A percentile compares a stretch with the other conserved stretches of the same genome.
phyloP scores from a whole-genome alignment of 2,329 filamentous ascomycete species.

The Apiospora marii region DNA sequence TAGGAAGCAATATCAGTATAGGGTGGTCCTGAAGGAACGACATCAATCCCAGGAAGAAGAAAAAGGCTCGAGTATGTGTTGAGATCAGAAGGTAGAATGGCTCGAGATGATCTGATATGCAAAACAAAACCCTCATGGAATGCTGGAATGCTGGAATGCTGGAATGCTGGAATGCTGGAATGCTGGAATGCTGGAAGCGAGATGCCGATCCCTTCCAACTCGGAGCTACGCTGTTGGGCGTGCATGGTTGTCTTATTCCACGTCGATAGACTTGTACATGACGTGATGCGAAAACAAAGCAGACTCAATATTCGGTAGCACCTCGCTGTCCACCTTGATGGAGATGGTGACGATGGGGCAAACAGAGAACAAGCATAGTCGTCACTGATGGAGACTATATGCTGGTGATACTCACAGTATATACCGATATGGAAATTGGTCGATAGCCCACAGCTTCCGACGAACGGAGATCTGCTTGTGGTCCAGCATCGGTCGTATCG shows the following conservation, averaged over 20 bases:
- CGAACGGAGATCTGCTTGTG: background rate
- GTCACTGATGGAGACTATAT: background rate
- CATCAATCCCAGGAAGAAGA: background rate
- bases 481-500: background rate
- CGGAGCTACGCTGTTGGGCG: background rate
- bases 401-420: conserved; percentile 2
- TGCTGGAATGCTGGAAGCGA: conserved; percentile 19
- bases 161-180: conserved; percentile 12
- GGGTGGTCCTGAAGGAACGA: background rate
- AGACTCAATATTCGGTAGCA: background rate
- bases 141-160: conserved; percentile 17
- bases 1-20: background rate
- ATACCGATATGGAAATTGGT: background rate
- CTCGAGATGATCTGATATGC: conserved; percentile 18
- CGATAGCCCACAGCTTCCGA: background rate
- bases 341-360: background rate
- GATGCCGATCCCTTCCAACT: conserved; percentile 17
- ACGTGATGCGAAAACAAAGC: background rate
- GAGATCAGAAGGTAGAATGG: conserved; percentile 10
- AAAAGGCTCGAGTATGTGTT: background rate
- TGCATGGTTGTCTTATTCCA: background rate
- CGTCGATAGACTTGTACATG: background rate
- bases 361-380: background rate
- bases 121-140: conserved; percentile 16
- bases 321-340: background rate